Evolutionary conservation across 192 early-diverging fungal species (phyloP), one percentile per base, ranked within the genome.

Genomic region (Gonapodya sp.): DNA sequence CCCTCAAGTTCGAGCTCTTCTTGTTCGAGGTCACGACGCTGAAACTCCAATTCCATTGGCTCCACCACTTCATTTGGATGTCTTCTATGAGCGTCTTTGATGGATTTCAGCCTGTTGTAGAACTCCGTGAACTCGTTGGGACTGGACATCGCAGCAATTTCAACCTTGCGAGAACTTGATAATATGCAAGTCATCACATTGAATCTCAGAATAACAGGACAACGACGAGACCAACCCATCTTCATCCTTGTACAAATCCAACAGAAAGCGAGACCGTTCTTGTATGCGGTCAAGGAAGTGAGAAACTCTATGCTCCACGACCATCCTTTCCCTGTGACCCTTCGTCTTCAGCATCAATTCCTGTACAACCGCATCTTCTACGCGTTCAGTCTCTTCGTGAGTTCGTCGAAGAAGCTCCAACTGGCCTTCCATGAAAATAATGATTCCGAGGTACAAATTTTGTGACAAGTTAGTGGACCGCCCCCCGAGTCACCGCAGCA

Each of bases 371-470:
- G 94, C 95, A 81, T 94, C 88, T 84, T 97, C 95, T n/a, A 96
- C 82, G 35, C 94, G 92, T 86, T 99, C 97, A 79, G 96, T 90
- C 82, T 96, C 94, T 87, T 99, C 96, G 83, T 96, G 92, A 31
- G 91, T 88, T 72, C 84, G 86, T 16, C 95, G 89, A 84, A 94
- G 93, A 78, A 87, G 85, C 79, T 96, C 95, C 1, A 95, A 84
- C 1, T 73, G 18, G 0, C 36, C 36, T 35, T 81, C 79, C 80
- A 81, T 81, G 46, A 64, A n/a, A n/a, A n/a, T n/a, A n/a, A n/a
- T n/a, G n/a, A n/a, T n/a, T n/a, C n/a, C n/a, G n/a, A n/a, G n/a
- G n/a, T n/a, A n/a, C n/a, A n/a, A n/a, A n/a, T n/a, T n/a, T n/a
- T n/a, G 46, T 64, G 46, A 24, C 24, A 24, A 16, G 46, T 8